These are phyloP conservation scores for Onygenales sp. DNA, from an alignment of 2,329 filamentous ascomycete species.

Conservation along the genomic window DNA sequence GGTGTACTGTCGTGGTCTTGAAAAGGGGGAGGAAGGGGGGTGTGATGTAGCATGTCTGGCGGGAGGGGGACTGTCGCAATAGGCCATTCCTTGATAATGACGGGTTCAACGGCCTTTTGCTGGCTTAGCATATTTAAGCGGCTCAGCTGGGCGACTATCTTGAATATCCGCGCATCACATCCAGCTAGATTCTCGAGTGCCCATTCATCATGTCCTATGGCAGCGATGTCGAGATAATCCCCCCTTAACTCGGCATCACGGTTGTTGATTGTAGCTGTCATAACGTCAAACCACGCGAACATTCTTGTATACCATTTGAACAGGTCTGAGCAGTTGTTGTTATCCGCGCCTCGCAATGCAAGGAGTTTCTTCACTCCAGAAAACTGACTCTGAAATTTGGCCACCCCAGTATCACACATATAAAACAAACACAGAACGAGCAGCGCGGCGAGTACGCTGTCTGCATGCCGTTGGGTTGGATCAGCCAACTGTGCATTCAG, in stretches of 20 bases:
- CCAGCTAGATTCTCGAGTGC: slow-evolving; percentile 78
- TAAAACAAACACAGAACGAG: slow-evolving; percentile 85
- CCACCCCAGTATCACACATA: slow-evolving; percentile 85
- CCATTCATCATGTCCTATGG: slow-evolving; percentile 57
- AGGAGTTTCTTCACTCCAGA: slow-evolving; percentile 88
- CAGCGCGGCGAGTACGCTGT: slow-evolving; percentile 79
- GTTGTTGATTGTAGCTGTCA: slow-evolving; percentile 86
- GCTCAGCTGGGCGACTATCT: slow-evolving; percentile 71
- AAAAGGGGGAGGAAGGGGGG: slow-evolving; percentile 31
- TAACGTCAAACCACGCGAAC: slow-evolving; percentile 90
- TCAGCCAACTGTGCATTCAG: slow-evolving; percentile 79
- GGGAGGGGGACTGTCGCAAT: slow-evolving; percentile 23
- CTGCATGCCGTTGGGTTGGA: slow-evolving; percentile 63
- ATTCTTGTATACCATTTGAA: slow-evolving; percentile 75
- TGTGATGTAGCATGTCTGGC: slow-evolving; percentile 23
- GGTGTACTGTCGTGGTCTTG: slow-evolving; percentile 13
- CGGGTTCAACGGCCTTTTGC: slow-evolving; percentile 34
- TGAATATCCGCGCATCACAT: slow-evolving; percentile 80
- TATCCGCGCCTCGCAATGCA: slow-evolving; percentile 57
- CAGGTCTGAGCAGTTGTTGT: slow-evolving; percentile 57
- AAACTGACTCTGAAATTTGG: slow-evolving; percentile 87
- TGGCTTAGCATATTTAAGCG: slow-evolving; percentile 78
- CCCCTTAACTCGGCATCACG: slow-evolving; percentile 71
- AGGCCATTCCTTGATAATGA: slow-evolving; percentile 16
- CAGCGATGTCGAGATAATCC: slow-evolving; percentile 53